Percentiles rank a stretch among this genome's conserved stretches.
These are phyloP conservation scores for Monilinia fructicola DNA, from an alignment of 2,329 filamentous ascomycete genomes.

Conservation along the genomic window DNA sequence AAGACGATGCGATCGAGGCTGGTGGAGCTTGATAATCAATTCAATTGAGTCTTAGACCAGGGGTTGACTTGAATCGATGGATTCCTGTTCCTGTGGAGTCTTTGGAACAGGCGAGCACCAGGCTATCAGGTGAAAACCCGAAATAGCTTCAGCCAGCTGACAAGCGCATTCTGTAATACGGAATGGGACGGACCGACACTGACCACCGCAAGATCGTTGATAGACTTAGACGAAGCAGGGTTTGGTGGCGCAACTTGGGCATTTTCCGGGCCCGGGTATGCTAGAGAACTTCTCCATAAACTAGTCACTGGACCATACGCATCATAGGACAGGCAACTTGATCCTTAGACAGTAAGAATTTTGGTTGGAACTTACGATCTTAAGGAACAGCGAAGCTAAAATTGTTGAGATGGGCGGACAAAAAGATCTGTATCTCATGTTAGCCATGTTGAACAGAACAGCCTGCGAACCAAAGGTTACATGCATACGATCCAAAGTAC, in stretches of 20 bases:
- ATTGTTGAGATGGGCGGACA: neutral
- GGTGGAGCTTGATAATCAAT: constrained; percentile 20
- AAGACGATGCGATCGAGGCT: constrained; percentile 31
- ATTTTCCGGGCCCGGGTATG: constrained; percentile 11
- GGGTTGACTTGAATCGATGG: neutral
- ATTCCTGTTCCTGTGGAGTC: constrained; percentile 2
- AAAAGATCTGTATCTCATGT: constrained; percentile 7
- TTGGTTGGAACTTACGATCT: constrained; percentile 14
- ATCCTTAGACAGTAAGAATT: neutral
- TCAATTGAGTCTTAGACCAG: neutral
- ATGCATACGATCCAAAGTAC: constrained; percentile 17
- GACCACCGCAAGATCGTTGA: constrained; percentile 18
- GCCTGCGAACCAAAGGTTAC: constrained; percentile 10
- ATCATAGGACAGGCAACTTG: neutral
- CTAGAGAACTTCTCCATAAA: neutral
- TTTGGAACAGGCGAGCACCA: constrained; percentile 28
- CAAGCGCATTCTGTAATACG: constrained; percentile 26
- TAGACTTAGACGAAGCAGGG: constrained; percentile 25
- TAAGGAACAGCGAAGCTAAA: constrained; percentile 2
- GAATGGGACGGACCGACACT: constrained; percentile 32
- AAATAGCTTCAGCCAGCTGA: constrained; percentile 30
- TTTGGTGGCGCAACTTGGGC: constrained; percentile 27
- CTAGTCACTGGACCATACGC: constrained; percentile 15
- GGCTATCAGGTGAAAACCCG: constrained; percentile 4
- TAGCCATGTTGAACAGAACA: constrained; percentile 6